Base-by-base conservation (phyloP, 768 basidiomycete species). In the Suillus plorans region DNA sequence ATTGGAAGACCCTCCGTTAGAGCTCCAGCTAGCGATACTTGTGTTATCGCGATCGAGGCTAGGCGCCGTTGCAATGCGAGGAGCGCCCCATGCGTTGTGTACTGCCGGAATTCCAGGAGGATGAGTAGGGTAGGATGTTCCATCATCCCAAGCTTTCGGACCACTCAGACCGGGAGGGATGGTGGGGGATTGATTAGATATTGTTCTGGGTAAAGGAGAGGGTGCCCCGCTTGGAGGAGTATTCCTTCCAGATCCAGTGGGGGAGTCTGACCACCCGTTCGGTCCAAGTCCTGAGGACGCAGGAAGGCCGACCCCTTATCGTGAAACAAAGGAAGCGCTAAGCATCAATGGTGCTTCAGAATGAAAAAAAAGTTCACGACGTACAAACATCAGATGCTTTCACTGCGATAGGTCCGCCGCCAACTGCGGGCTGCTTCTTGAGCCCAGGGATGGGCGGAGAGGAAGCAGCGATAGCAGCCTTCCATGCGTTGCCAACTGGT, bases 341-440 rank as follows among this genome's bases (percentile, higher is more conserved):
- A 58, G 57, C 6, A 12, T 53, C 9, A 9, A 53, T 10, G 20
- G 39, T 37, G 34, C n/a, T 16, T 36, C 44, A 20, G 9, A 1
- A 28, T 18, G 31, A 37, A 18, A 42, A 18, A 42, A 42, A 8
- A 41, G 4, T 10, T 16, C n/a, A 52, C 20, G 8, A 74, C 74
- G 64, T 52, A 76, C 74, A 76, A 62, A 76, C 70, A 49, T 74
- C 72, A 59, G 34, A 63, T 20, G 71, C 65, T 64, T 77, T 76
- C 20, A 76, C 71, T 3, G 25, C 39, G 28, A 77, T 37, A 7
- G 68, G 49, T 7, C 74, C 74, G 22, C 74, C 74, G 1, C 73
- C 74, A 31, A 76, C 55, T 25, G 74, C 74, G 58, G 74, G 74
- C 60, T 41, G 57, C 57, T 57, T 3, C 62, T 62, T 74, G 13